Percentiles rank a stretch among this genome's conserved stretches.
phyloP scores from a whole-genome alignment of 352 stramenopile genomes.

The Pythium diclinum region DNA sequence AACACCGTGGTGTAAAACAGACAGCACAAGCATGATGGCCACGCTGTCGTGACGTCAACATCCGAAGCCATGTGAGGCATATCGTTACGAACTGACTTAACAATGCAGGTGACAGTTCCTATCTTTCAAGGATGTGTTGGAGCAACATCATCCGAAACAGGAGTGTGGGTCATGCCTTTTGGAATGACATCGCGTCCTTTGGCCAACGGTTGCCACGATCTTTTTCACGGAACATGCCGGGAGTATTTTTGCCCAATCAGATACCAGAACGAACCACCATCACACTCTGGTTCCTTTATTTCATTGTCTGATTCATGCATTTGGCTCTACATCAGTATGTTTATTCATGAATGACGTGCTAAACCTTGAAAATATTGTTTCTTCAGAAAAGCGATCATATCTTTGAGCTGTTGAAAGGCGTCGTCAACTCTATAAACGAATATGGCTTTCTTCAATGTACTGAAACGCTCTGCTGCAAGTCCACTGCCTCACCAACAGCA shows the following conservation, averaged over 20 bases:
- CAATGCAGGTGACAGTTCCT: background rate
- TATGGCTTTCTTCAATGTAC: constrained; percentile 7
- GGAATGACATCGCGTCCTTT: constrained; percentile 4
- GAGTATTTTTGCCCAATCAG: background rate
- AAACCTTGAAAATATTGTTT: background rate
- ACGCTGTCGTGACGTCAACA: background rate
- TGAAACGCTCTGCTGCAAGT: constrained; percentile 1
- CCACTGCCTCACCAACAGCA: background rate
- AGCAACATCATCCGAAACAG: background rate
- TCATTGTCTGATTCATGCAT: constrained; percentile 4
- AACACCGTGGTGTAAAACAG: background rate
- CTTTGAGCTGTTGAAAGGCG: no score
- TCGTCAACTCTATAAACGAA: background rate
- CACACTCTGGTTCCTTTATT: background rate
- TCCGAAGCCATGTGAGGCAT: background rate
- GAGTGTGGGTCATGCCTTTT: background rate
- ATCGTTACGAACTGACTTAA: background rate
- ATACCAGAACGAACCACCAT: background rate
- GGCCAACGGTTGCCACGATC: constrained; percentile 7
- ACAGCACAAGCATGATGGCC: background rate
- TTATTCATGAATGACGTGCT: background rate
- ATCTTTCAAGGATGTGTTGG: background rate
- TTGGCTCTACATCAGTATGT: constrained; percentile 3
- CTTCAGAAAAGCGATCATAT: no score
- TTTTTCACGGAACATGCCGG: background rate